Base-by-base conservation (phyloP, 225 moss, liverwort and hornwort genomes). In the Pseudisothecium myosuroides region DNA sequence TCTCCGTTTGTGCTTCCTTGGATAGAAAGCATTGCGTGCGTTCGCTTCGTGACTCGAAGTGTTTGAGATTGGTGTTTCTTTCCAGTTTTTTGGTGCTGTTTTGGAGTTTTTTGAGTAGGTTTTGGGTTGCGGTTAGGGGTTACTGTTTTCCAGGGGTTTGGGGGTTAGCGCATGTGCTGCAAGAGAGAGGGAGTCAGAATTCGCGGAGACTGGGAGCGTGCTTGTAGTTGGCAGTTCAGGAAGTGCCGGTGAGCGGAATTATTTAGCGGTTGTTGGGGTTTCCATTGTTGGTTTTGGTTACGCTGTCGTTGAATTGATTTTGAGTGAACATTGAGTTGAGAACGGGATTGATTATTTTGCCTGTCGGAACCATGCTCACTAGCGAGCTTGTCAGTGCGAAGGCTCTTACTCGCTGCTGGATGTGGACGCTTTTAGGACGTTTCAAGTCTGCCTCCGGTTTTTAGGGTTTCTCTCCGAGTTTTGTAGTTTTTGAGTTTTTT, bases 371-470 rank as follows among this genome's bases (percentile, higher is more conserved):
- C 85, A 92, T 91, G 92, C 76, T 66, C 83, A 61, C 68, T 76
- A 82, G 66, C 63, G 81, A 89, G 85, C 63, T 91, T 74, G 87
- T 92, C 36, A 82, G 84, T 69, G 87, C 92, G 8, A 89, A 91
- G 81, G 87, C 74, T 74, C 86, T 88, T 43, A 88, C 86, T 83
- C 82, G 92, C 72, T 92, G 92, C 83, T 87, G 92, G 90, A 85
- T 91, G 89, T 92, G 91, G 90, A 84, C 85, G 59, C 89, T 80
- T 34, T 92, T 89, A 92, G 63, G 87, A 29, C 62, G 55, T 58
- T 74, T 14, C 17, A 55, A 68, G 67, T 23, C 16, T 31, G 22
- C n/a, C 60, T 80, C 73, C 73, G 81, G 7, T 14, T 89, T 58
- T 88, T 90, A 88, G 87, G 91, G 59, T 49, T 89, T 74, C 43